A percentile compares a stretch with the other conserved stretches of the same genome.
phyloP scores from a whole-genome alignment of 352 stramenopile genomes.

The Bremia lactucae region DNA sequence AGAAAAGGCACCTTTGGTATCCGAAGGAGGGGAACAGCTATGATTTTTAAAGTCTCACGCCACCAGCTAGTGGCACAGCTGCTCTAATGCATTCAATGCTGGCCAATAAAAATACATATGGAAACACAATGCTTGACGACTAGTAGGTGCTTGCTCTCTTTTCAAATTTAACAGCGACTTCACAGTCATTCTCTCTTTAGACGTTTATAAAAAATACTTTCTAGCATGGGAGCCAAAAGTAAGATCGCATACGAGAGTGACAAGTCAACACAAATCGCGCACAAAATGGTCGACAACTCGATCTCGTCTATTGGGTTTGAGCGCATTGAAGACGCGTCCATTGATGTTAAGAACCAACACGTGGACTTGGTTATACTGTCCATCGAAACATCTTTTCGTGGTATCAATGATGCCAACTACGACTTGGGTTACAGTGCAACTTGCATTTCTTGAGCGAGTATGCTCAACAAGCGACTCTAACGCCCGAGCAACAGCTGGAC shows the following conservation, averaged over 20 bases:
- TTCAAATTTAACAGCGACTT: too few relatives aligned
- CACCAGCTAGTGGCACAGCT: too few relatives aligned
- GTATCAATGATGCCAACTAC: conserved; percentile 96
- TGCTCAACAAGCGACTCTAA: conserved; percentile 18
- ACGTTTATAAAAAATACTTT: too few relatives aligned
- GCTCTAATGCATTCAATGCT: too few relatives aligned
- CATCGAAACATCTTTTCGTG: conserved; percentile 94
- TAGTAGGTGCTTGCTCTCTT: too few relatives aligned
- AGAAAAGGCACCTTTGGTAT: too few relatives aligned
- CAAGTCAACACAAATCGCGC: conserved; percentile 78
- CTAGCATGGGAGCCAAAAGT: too few relatives aligned
- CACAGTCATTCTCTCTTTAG: too few relatives aligned
- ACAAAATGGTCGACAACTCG: conserved; percentile 16
- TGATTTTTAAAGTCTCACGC: too few relatives aligned
- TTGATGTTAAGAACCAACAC: conserved; percentile 58
- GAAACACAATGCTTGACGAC: too few relatives aligned
- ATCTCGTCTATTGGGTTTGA: conserved; percentile 26
- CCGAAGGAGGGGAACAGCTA: too few relatives aligned
- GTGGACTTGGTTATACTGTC: conserved; percentile 91
- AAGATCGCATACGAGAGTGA: conserved; percentile 93
- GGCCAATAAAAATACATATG: too few relatives aligned
- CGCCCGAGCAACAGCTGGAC: conserved; percentile 43
- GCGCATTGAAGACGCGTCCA: conserved; percentile 31
- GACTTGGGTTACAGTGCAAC: conserved; percentile 66
- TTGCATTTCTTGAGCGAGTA: conserved; percentile 65